Percentiles rank a stretch among this genome's conserved stretches.
phyloP scores from a whole-genome alignment of 257 asterid species.

The Prunella vulgaris region DNA sequence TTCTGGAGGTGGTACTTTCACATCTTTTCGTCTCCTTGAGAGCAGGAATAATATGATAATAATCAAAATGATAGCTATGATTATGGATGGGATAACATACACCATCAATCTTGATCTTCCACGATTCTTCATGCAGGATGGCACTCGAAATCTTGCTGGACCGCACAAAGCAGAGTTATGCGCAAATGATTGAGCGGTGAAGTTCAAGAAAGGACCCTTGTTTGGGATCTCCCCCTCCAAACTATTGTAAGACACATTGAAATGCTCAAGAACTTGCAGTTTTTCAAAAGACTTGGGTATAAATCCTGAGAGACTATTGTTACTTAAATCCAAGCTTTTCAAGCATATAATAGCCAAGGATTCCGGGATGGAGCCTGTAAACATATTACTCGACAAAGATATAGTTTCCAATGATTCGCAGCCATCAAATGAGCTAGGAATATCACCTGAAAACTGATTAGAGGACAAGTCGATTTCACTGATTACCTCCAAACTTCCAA shows the following conservation, averaged over 20 bases:
- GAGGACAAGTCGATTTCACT: neutral
- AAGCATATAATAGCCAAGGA: neutral
- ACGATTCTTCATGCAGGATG: neutral
- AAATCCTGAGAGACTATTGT: neutral
- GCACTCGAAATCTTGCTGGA: neutral
- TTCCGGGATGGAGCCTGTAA: neutral
- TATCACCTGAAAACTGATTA: neutral
- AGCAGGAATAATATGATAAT: neutral
- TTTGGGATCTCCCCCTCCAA: neutral
- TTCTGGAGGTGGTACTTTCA: neutral
- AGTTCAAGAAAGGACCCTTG: too few species aligned
- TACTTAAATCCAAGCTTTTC: neutral
- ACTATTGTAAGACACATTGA: constrained; percentile 9
- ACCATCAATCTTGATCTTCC: neutral
- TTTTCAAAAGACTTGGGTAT: neutral
- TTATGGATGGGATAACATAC: neutral
- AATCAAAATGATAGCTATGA: neutral
- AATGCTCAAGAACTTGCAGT: neutral
- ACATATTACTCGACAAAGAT: neutral
- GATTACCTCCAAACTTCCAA: too few species aligned
- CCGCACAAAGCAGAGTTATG: too few species aligned
- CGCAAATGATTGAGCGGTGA: too few species aligned
- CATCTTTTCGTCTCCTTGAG: too few species aligned
- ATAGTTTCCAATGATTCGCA: neutral
- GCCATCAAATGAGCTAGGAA: neutral